These are phyloP conservation scores for Diplosphaera chodatii DNA, from an alignment of 139 green algal species.

Conservation along the genomic window DNA sequence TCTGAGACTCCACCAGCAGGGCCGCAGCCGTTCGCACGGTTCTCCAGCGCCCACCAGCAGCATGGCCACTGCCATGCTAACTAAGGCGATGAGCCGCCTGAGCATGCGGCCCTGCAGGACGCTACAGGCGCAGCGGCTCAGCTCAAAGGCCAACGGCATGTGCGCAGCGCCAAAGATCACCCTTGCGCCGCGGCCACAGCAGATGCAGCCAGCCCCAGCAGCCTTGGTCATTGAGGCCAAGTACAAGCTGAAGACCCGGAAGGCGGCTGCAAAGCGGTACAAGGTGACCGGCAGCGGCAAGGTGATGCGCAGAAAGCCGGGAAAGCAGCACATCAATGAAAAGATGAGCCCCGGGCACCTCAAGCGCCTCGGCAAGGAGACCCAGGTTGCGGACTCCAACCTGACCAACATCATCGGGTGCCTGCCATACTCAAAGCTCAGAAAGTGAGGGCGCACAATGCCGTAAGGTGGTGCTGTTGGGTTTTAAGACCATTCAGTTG, in stretches of 20 bases:
- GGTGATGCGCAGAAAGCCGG: slow-evolving; percentile 62
- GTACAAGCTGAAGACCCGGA: slow-evolving; percentile 68
- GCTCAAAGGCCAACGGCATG: slow-evolving; percentile 36
- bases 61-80: neutral
- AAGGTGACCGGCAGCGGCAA: slow-evolving; percentile 78
- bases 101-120: neutral
- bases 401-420: neutral
- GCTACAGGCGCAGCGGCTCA: slow-evolving; percentile 16
- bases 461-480: no score
- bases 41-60: neutral
- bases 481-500: neutral
- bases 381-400: slow-evolving; percentile 2
- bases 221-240: neutral
- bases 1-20: no score
- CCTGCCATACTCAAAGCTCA: neutral
- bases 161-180: slow-evolving; percentile 21
- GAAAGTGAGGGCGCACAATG: no score
- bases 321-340: slow-evolving; percentile 90
- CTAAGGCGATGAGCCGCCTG: neutral
- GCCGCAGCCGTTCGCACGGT: no score
- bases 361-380: slow-evolving; percentile 13
- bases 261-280: slow-evolving; percentile 80
- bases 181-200: slow-evolving; percentile 10
- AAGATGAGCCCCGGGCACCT: slow-evolving; percentile 47
- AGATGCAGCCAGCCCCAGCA: neutral